These are phyloP conservation scores for Hanseniaspora valbyensis DNA, from an alignment of 805 yeast species.

Conservation along the genomic window DNA sequence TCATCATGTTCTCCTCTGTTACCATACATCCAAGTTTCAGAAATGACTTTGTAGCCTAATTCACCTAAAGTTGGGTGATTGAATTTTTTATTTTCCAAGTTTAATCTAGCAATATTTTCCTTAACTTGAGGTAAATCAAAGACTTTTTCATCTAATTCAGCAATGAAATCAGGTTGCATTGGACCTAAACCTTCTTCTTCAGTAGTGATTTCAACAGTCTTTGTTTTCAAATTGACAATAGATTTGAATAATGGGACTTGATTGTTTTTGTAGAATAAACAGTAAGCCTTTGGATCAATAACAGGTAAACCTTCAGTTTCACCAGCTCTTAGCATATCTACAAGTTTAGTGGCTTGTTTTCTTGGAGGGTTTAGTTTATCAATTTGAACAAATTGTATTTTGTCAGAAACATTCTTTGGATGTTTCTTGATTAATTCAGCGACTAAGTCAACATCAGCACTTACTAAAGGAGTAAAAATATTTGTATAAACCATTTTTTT, in stretches of 20 bases:
- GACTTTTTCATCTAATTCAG: constrained; percentile 42
- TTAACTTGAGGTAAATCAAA: constrained; percentile 44
- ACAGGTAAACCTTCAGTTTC: constrained; percentile 34
- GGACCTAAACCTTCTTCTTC: constrained; percentile 60
- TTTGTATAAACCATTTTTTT: constrained; percentile 11
- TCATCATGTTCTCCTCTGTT: constrained; percentile 45
- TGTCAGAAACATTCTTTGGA: constrained; percentile 22
- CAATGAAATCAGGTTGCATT: constrained; percentile 52
- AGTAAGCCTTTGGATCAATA: constrained; percentile 60
- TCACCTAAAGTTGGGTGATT: constrained; percentile 22
- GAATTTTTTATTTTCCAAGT: constrained; percentile 40
- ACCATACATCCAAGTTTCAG: constrained; percentile 83
- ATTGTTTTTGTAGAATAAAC: constrained; percentile 51
- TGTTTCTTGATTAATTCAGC: constrained; percentile 10
- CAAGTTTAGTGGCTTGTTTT: constrained; percentile 51
- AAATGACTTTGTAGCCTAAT: constrained; percentile 34
- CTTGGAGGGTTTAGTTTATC: constrained; percentile 74
- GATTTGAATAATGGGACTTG: constrained; percentile 53
- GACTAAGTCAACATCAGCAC: constrained; percentile 9
- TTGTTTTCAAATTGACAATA: constrained; percentile 51
- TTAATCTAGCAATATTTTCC: constrained; percentile 57
- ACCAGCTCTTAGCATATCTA: constrained; percentile 56
- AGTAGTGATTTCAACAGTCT: constrained; percentile 48
- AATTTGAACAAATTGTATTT: constrained; percentile 53
- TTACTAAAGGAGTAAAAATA: constrained; percentile 9